phyloP scores from a whole-genome alignment of 2,329 filamentous ascomycete species.

The Sporothrix brunneoviolacea region DNA sequence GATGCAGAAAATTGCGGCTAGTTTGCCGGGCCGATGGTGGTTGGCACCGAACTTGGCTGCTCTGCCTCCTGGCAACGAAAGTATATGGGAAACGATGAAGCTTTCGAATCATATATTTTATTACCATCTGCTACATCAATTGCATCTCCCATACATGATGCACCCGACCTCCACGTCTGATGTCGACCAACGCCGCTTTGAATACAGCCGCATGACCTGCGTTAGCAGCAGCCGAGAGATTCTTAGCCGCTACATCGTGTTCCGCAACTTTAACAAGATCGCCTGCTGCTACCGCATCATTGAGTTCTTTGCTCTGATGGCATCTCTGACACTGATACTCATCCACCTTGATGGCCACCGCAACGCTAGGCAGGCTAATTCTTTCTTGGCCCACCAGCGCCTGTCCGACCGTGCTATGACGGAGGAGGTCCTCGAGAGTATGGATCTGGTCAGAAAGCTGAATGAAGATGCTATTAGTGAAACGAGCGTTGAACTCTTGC shows the following conservation, averaged over 20 bases:
- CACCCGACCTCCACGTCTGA: neutral
- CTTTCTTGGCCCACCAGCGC: conserved; percentile 31
- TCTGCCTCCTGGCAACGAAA: conserved; percentile 12
- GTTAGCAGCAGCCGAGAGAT: conserved; percentile 34
- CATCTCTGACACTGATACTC: conserved; percentile 31
- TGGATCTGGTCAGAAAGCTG: conserved; percentile 24
- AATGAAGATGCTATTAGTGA: conserved; percentile 27
- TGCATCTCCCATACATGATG: conserved; percentile 36
- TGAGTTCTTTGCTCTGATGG: conserved; percentile 27
- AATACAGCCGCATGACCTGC: conserved; percentile 31
- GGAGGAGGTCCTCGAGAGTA: conserved; percentile 30
- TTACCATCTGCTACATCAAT: conserved; percentile 31
- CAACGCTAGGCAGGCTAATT: conserved; percentile 2
- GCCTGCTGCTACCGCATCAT: conserved; percentile 28
- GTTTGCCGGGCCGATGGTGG: conserved; percentile 40
- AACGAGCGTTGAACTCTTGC: conserved; percentile 26
- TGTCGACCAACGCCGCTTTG: conserved; percentile 18
- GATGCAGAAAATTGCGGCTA: conserved; percentile 29
- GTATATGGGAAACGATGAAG: conserved; percentile 26
- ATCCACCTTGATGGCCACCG: conserved; percentile 30
- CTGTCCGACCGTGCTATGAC: conserved; percentile 33
- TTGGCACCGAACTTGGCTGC: conserved; percentile 20
- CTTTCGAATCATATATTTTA: conserved; percentile 31
- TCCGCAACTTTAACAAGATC: conserved; percentile 26
- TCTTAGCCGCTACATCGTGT: conserved; percentile 29